phyloP scores from a whole-genome alignment of 768 basidiomycete genomes.

The Hypholoma fasciculare region DNA sequence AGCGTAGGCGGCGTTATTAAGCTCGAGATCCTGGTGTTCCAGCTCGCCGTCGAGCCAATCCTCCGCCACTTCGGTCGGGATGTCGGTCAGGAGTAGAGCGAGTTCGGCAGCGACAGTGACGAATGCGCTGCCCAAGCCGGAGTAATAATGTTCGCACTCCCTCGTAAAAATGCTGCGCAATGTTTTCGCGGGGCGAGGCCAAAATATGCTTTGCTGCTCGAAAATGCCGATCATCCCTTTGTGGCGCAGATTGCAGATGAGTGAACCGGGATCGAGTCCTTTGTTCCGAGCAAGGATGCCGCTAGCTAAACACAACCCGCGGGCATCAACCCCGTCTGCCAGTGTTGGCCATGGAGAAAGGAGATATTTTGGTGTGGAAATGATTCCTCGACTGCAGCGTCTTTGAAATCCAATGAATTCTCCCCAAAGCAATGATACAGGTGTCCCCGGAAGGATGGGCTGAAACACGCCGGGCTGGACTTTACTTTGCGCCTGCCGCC shows the following conservation, averaged over 20 bases:
- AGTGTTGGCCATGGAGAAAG: not conserved
- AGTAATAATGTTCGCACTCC: conserved; percentile 9
- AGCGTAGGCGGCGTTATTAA: not conserved
- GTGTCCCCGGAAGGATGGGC: conserved; percentile 4
- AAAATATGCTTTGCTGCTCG: conserved; percentile 9
- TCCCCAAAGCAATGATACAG: conserved; percentile 11
- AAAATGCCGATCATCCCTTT: conserved; percentile 1
- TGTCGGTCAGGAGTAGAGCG: conserved; percentile 8
- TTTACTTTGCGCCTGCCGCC: not conserved
- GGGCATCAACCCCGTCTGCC: not conserved
- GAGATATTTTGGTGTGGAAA: not conserved
- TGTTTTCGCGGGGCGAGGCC: conserved; percentile 10
- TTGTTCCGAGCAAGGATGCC: conserved; percentile 13
- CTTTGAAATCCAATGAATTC: conserved; percentile 10
- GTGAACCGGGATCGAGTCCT: conserved; percentile 4
- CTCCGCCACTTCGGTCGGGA: conserved; percentile 1
- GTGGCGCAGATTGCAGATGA: conserved; percentile 9
- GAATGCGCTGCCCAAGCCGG: conserved; percentile 3
- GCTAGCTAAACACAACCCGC: conserved; percentile 7
- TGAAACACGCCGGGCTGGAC: conserved; percentile 1
- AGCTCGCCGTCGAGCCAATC: conserved; percentile 6
- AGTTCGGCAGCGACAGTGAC: conserved; percentile 9
- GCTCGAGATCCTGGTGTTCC: conserved; percentile 5
- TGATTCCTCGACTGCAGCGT: conserved; percentile 9
- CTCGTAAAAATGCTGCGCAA: conserved; percentile 7